Base-by-base conservation (phyloP, 495 filamentous ascomycete species). In the Penicillium cosmopolitanum region DNA sequence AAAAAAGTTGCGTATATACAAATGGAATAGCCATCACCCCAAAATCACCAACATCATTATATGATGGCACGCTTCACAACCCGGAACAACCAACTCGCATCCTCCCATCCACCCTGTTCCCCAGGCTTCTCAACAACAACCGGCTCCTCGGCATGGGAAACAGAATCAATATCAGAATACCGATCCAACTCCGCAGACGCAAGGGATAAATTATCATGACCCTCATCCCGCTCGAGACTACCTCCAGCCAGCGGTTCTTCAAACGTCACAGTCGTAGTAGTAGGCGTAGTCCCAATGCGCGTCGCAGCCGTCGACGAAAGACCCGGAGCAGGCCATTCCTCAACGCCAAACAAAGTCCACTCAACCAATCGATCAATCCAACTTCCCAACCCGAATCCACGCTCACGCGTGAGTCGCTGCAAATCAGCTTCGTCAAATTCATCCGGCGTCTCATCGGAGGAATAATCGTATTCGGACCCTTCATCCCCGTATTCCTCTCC, bases 21-120 rank as follows among this genome's bases (percentile, higher is more conserved):
- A 38, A 38, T n/a, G 36, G 36, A 38, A 38, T 38, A n/a, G 36
- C 36, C 36, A 31, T 31, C 28, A 9, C 28, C 6, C 28, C 8
- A 31, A 31, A 23, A 23, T 23, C 23, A 23, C 8, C 28, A 8
- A 0, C 36, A 23, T 11, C 19, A 65, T 77, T 72, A 90, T 54
- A 90, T 69, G 21, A 96, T 71, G 19, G 90, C 85, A 60, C 87
- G 90, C 36, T 85, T 88, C 21, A 90, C 88, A 51, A 93, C 85
- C 48, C 85, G 87, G 51, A 96, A 76, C 58, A 97, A 73, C 93
- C 91, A 97, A 25, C 88, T 83, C 36, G 90, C 92, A 77, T 96
- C 93, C 58, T 88, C 83, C 92, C 90, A 96, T 9, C 84, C 86
- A 13, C 87, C 77, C 54, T 80, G 72, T n/a, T 77, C 69, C 36